Evolutionary conservation across 768 basidiomycete species (phyloP), one percentile per base, ranked within the genome.

Genomic region (Saitozyma podzolica): DNA sequence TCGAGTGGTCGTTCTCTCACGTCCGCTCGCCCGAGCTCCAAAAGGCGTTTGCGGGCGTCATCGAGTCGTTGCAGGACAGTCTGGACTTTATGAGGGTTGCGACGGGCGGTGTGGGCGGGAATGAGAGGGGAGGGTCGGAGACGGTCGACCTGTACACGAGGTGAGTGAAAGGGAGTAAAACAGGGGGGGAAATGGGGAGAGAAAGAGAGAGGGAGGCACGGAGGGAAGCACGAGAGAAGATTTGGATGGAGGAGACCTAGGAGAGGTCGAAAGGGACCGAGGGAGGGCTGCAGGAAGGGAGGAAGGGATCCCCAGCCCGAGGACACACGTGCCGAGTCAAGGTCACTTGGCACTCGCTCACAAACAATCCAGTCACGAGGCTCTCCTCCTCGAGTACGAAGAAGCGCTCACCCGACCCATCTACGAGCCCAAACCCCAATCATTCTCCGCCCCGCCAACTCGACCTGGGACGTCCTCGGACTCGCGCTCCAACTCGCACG

Each of bases 71-170:
- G 51, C 86, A 89, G 8, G 92, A 97, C 73, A 92, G 93, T 6
- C 84, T 99, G 45, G 94, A 96, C 76, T 98, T 99, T 76, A 90
- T 89, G 75, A 85, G 84, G 13, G 93, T 91, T 0, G 90, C 97
- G 58, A 95, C 93, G 3, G 85, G 87, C 2, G 80, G 70, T 8
- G 72, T 82, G 0, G 80, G 85, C 1, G 92, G 89, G 73, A 89
- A 89, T 71, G 84, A 82, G 29, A 87, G 92, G 19, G 89, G 90
- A 2, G 85, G 85, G 2, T 82, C 86, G 14, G 90, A 90, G 29
- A 92, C 91, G 73, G 92, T 94, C 0, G 94, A 97, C 75, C 88
- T 97, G 68, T 97, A 91, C 81, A 93, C 91, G 3, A 92, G 90
- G 92, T 87, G 62, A 40, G 83, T 49, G n/a, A 45, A n/a, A 10